Evolutionary conservation across 2,329 filamentous ascomycete genomes (phyloP).

Genomic region (Parascedosporium putredinis): DNA sequence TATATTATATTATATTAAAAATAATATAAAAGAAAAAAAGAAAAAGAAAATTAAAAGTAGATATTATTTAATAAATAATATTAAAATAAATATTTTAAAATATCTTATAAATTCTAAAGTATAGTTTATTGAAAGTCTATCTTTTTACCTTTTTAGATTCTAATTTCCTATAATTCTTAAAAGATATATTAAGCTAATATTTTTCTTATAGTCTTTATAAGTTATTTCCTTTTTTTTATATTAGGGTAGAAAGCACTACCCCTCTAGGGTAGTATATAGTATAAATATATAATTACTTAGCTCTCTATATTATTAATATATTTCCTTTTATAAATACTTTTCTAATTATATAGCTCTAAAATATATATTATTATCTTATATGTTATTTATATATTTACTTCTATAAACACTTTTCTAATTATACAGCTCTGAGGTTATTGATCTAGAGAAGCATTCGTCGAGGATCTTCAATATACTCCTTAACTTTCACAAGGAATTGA

Average conservation of each 20-base stretch:
- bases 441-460: conserved; percentile 67
- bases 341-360: conserved; percentile 8
- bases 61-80: neutral
- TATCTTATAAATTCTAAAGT: conserved; percentile 7
- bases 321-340: conserved; percentile 5
- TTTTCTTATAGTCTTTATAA: conserved; percentile 7
- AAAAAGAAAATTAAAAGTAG: neutral
- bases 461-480: conserved; percentile 95
- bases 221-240: conserved; percentile 1
- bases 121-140: conserved; percentile 8
- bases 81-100: conserved; percentile 4
- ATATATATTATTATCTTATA: neutral
- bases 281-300: conserved; percentile 7
- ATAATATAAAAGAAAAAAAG: neutral
- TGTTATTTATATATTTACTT: conserved; percentile 7
- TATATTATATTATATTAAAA: neutral
- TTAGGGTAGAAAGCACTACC: too few species aligned
- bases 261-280: conserved; percentile 6
- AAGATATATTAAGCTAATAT: neutral
- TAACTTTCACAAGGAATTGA: conserved; percentile 92
- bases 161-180: neutral
- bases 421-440: conserved; percentile 21
- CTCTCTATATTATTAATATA: conserved; percentile 7
- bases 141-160: neutral
- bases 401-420: conserved; percentile 8